phyloP scores from a whole-genome alignment of 1,284 basidiomycete species.

The Taiwanofungus camphoratus region DNA sequence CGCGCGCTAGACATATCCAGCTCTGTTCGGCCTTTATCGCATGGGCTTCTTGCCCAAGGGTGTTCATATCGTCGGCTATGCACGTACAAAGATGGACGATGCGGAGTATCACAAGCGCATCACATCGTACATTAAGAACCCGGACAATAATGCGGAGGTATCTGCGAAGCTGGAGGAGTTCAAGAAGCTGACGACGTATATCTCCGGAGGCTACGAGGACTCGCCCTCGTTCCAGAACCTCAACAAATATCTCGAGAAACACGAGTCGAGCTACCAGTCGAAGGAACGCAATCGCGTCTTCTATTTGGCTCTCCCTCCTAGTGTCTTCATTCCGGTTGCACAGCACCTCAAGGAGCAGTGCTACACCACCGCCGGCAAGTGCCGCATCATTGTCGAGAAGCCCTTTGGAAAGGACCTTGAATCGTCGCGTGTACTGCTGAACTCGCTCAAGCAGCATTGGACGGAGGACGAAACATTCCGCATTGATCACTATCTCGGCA shows the following conservation, averaged over 20 bases:
- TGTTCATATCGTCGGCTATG: conserved; percentile 90
- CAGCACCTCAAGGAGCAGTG: conserved; percentile 78
- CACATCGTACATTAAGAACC: conserved; percentile 79
- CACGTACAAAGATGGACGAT: conserved; percentile 90
- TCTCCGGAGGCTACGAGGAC: conserved; percentile 86
- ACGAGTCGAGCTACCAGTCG: conserved; percentile 66
- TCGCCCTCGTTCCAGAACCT: conserved; percentile 73
- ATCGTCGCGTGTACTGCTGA: conserved; percentile 77
- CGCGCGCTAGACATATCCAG: conserved; percentile 77
- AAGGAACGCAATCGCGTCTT: conserved; percentile 77
- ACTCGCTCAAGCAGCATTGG: conserved; percentile 82
- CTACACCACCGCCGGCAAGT: conserved; percentile 67
- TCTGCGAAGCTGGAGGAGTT: conserved; percentile 72
- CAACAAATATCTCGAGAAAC: conserved; percentile 68
- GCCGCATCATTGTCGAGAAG: conserved; percentile 94
- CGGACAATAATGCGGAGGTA: conserved; percentile 54
- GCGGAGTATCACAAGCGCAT: conserved; percentile 82
- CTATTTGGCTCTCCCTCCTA: conserved; percentile 92
- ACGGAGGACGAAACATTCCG: conserved; percentile 94
- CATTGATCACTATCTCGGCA: conserved; percentile 97
- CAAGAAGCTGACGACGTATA: conserved; percentile 74
- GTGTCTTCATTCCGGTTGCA: conserved; percentile 87
- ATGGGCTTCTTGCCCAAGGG: conserved; percentile 77
- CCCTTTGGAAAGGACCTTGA: conserved; percentile 94
- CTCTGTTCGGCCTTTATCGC: conserved; percentile 83